phyloP scores from a whole-genome alignment of 768 basidiomycete species.

The Pisolithus microcarpus region DNA sequence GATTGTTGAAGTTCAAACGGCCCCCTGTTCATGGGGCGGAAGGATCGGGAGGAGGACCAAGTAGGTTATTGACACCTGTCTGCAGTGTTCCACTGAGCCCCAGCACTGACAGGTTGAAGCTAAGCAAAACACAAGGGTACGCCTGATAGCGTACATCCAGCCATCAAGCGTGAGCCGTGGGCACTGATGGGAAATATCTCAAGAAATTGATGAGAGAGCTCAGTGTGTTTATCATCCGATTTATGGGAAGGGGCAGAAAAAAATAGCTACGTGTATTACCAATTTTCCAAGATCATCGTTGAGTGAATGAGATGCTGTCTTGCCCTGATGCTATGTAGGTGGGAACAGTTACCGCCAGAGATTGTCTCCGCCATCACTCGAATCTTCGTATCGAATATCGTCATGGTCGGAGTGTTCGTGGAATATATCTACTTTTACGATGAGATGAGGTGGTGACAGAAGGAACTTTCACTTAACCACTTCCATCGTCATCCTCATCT shows the following conservation, averaged over 20 bases:
- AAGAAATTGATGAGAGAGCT: neutral
- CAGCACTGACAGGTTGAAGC: neutral
- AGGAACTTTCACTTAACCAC: conserved; percentile 23
- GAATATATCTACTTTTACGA: conserved; percentile 42
- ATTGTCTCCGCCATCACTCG: conserved; percentile 23
- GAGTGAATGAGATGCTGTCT: conserved; percentile 10
- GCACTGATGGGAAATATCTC: neutral
- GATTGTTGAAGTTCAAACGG: conserved; percentile 26
- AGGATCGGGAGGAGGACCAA: conserved; percentile 4
- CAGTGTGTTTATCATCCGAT: no score
- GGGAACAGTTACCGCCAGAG: conserved; percentile 25
- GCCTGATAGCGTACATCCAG: neutral
- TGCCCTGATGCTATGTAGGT: conserved; percentile 6
- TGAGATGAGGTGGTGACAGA: conserved; percentile 2
- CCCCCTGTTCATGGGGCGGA: conserved; percentile 4
- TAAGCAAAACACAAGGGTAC: neutral
- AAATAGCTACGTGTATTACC: no score
- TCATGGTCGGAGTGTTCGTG: conserved; percentile 49
- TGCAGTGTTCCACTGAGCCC: neutral
- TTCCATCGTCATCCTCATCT: conserved; percentile 6
- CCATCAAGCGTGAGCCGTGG: neutral
- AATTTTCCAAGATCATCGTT: conserved; percentile 10
- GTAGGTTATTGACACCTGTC: conserved; percentile 10
- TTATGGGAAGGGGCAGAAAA: no score
- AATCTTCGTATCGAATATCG: conserved; percentile 24